Evolutionary conservation across 768 basidiomycete genomes (phyloP).

Genomic region (Lactarius quietus): DNA sequence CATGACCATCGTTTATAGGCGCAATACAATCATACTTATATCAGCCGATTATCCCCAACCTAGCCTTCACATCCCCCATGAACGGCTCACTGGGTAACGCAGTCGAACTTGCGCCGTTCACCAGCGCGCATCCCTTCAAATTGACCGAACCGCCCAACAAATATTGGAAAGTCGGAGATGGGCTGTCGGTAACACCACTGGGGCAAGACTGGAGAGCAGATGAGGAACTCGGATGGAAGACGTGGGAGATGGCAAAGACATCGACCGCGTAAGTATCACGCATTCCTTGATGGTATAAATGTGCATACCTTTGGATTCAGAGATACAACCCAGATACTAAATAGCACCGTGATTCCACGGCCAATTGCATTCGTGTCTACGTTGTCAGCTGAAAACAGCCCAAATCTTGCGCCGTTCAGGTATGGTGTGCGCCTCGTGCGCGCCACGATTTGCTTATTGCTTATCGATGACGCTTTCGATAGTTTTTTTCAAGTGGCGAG

Average conservation of each 20-base stretch:
- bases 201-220: slow-evolving; percentile 34
- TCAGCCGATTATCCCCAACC: background rate
- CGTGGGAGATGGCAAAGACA: slow-evolving; percentile 36
- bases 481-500: slow-evolving; percentile 28
- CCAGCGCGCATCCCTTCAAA: slow-evolving; percentile 31
- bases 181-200: slow-evolving; percentile 29
- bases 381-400: slow-evolving; percentile 44
- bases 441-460: slow-evolving; percentile 33
- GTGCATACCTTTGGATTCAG: slow-evolving; percentile 27
- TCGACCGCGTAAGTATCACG: slow-evolving; percentile 20
- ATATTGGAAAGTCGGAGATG: slow-evolving; percentile 43
- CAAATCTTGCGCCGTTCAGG: slow-evolving; percentile 69
- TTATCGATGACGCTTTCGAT: slow-evolving; percentile 27
- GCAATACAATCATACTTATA: background rate
- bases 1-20: background rate
- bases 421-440: slow-evolving; percentile 27
- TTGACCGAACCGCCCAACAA: slow-evolving; percentile 40
- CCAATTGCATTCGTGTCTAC: slow-evolving; percentile 69
- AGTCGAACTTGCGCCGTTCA: slow-evolving; percentile 8
- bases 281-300: slow-evolving; percentile 20
- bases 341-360: slow-evolving; percentile 58
- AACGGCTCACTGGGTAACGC: background rate
- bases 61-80: background rate
- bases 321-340: slow-evolving; percentile 48
- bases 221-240: slow-evolving; percentile 37